Percentiles rank a stretch among this genome's conserved stretches.
phyloP scores from a whole-genome alignment of 2,329 filamentous ascomycete species.

The Fusarium oligoseptatum region DNA sequence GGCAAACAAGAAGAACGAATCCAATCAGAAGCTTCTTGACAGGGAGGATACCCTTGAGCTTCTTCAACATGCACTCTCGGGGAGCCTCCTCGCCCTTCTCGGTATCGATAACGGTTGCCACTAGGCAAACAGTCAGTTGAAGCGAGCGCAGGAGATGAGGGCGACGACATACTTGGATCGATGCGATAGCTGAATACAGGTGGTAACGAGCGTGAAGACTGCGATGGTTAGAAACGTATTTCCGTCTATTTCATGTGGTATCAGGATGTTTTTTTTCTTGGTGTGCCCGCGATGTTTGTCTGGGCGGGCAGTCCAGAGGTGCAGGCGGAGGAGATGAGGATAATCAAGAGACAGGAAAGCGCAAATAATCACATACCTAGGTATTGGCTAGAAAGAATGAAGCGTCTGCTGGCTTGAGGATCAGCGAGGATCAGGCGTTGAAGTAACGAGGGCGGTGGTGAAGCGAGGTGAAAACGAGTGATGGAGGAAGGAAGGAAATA shows the following conservation, averaged over 20 bases:
- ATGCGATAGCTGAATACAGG: slow-evolving; percentile 9
- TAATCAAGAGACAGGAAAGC: not conserved
- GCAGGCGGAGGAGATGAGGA: not conserved
- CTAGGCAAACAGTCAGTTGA: slow-evolving; percentile 34
- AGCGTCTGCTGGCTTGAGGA: slow-evolving; percentile 9
- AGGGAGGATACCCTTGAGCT: slow-evolving; percentile 17
- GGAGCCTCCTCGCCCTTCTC: slow-evolving; percentile 40
- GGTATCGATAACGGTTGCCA: slow-evolving; percentile 47
- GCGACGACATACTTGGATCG: slow-evolving; percentile 32
- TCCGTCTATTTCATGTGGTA: not conserved
- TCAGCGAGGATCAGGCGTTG: slow-evolving; percentile 32
- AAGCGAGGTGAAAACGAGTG: slow-evolving; percentile 21
- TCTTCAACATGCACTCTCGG: slow-evolving; percentile 16
- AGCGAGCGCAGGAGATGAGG: not conserved
- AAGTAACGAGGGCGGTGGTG: slow-evolving; percentile 24
- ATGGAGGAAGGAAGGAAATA: slow-evolving; percentile 29
- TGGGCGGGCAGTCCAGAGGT: not conserved
- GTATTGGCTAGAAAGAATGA: slow-evolving; percentile 26
- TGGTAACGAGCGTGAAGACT: slow-evolving; percentile 38
- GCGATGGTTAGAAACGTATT: slow-evolving; percentile 14
- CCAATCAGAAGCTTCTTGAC: slow-evolving; percentile 30
- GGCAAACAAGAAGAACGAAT: slow-evolving; percentile 16
- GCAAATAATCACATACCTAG: slow-evolving; percentile 18
- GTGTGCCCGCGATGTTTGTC: not conserved
- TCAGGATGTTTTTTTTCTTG: not conserved